Conservation (phyloP, 148 eudicot species). For the Camellia granthamiana region DNA sequence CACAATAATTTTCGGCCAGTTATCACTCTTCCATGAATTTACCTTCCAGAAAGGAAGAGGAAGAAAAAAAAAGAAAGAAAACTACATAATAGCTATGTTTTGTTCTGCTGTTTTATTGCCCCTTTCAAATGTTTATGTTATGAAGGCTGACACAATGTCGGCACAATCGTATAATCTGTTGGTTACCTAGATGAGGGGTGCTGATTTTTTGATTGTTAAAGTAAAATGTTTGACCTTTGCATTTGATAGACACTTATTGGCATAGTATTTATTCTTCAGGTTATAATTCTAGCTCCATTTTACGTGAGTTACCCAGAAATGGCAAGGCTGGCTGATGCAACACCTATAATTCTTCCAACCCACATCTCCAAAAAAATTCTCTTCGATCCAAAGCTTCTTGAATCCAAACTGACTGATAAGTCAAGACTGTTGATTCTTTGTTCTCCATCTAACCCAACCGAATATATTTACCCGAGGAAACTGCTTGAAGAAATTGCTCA, state of each 20-base stretch:
- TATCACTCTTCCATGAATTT: background rate
- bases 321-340: slow-evolving; percentile 94
- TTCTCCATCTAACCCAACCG: slow-evolving; percentile 95
- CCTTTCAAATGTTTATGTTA: no score
- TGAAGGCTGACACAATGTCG: no score
- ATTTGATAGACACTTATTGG: slow-evolving; percentile 4
- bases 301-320: slow-evolving; percentile 99
- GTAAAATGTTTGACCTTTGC: background rate
- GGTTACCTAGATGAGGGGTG: background rate
- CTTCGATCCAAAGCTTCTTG: slow-evolving; percentile 76
- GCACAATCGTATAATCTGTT: background rate
- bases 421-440: slow-evolving; percentile 91
- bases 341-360: slow-evolving; percentile 84
- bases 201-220: background rate
- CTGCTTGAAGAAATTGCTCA: slow-evolving; percentile 80
- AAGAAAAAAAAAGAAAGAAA: background rate
- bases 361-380: slow-evolving; percentile 71
- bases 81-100: background rate
- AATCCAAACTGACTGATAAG: slow-evolving; percentile 72
- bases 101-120: background rate
- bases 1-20: background rate
- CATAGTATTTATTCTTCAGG: slow-evolving; percentile 44
- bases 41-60: no score
- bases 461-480: slow-evolving; percentile 77
- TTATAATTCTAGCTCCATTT: slow-evolving; percentile 84